Evolutionary conservation across 805 yeast species (phyloP), one percentile per base, ranked within the genome.

Genomic region (Metahyphopichia silvanorum): DNA sequence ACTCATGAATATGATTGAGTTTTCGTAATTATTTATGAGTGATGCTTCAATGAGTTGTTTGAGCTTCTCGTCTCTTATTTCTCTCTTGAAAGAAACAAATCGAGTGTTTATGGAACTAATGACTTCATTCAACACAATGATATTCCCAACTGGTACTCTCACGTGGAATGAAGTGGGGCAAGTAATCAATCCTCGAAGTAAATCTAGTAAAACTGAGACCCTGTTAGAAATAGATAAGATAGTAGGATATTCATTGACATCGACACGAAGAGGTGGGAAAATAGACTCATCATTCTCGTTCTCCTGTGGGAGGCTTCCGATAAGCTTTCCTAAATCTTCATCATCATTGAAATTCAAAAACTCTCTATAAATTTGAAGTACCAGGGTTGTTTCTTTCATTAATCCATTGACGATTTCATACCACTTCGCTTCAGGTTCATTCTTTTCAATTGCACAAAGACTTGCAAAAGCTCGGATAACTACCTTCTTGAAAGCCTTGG

Each of bases 71-170:
- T 80, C 82, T 39, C 82, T 66, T 37, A 82, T 69, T 39, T 80
- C 86, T 29, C 71, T 66, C 43, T 72, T 75, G 48, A 80, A 66
- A 2, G 78, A 67, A 22, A 79, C 56, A 39, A 75, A 77, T 33
- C 68, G 74, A 10, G 71, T 56, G 42, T 79, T 77, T 37, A 86
- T 55, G 12, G 79, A 67, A 37, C 76, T 55, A 11, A 81, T 47
- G 9, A 79, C 57, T 45, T 82, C 87, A 15, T 69, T 61, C 30
- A 80, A 38, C 6, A 64, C 51, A 4, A 82, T 49, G 3, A 82
- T 49, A 27, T 60, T 46, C 1, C 91, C 89, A 10, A 86, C 41
- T 3, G 94, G 93, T 6, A 84, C 67, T 39, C 69, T 64, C 6
- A 79, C 69, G 9, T 78, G 63, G 44, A 64, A 69, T 25, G 73